Evolutionary conservation across 108 stramenopile species (phyloP), one percentile per base, ranked within the genome.

Genomic region (Cyclotella baltica): DNA sequence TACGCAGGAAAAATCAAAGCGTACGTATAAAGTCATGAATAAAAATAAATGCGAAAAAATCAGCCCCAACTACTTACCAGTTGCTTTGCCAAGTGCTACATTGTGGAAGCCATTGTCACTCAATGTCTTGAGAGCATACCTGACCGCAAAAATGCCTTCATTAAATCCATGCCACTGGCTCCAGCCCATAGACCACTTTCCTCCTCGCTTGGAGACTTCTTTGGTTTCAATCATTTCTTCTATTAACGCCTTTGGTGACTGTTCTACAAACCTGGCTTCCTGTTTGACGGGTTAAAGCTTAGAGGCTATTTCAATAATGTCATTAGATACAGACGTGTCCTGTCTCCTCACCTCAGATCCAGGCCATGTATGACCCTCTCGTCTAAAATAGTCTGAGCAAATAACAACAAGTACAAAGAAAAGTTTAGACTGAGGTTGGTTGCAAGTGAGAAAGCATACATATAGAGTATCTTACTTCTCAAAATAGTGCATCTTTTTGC

Each of bases 91-190:
- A 19, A 81, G 37, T 4, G 81, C 81, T 52, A 81, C 70, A 37
- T 81, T 81, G 56, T 81, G 81, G 30, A 66, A 71, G 23, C 81
- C 81, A 53, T 71, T 81, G 27, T 75, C 81, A 64, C 81, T 81
- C 64, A 81, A 64, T 71, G 81, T 81, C 40, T 81, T 75, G 38
- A 81, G 74, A 30, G 74, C 58, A 51, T 75, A 81, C 57, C 73
- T 63, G 1, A 81, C 56, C 29, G 81, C 74, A 59, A 81, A 69
- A n/a, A 81, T 81, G 0, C 81, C 81, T 75, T 81, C 81, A 53
- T 70, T 81, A 34, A 81, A 81, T 48, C 74, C 81, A 63, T 66
- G 70, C 78, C 73, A 86, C 62, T 75, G 82, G 52, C 55, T 80
- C 85, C 78, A 80, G 46, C 63, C 82, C 82, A 80, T 83, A 43